Percentiles rank a stretch among this genome's conserved stretches.
Evolutionary conservation across 176 grass and related monocot species (phyloP).

Genomic region (Elaeis guineensis): DNA sequence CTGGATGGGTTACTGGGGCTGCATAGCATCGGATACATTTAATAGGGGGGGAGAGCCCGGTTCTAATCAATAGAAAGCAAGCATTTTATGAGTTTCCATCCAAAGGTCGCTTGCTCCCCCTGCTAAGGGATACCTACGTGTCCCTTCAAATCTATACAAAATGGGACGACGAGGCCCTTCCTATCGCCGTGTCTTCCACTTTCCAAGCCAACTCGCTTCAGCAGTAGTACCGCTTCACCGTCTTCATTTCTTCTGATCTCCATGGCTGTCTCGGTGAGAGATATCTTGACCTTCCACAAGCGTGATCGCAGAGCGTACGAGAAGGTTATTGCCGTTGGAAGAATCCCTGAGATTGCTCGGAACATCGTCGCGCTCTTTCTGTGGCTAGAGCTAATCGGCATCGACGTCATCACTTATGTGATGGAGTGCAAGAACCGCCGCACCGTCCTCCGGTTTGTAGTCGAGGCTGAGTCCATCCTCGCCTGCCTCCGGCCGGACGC

Average conservation of each 20-base stretch:
- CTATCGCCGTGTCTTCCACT: no score
- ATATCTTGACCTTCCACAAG: constrained; percentile 33
- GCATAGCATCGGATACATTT: no score
- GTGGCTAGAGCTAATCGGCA: constrained; percentile 33
- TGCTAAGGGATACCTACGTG: no score
- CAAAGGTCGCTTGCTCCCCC: no score
- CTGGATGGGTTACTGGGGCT: no score
- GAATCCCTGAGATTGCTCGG: constrained; percentile 14
- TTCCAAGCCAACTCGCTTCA: no score
- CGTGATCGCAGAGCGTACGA: constrained; percentile 31
- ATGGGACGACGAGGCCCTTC: no score
- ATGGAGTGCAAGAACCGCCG: background rate
- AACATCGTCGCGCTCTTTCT: constrained; percentile 45
- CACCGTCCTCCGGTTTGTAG: background rate
- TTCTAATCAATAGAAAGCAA: no score
- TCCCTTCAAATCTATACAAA: no score
- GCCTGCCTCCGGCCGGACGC: constrained; percentile 21
- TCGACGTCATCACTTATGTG: constrained; percentile 13
- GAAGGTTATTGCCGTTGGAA: constrained; percentile 6
- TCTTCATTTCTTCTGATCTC: background rate
- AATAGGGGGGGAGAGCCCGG: no score
- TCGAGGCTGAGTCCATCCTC: constrained; percentile 34
- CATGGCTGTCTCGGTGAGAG: constrained; percentile 34
- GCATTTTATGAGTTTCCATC: no score
- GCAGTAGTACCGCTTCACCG: no score